Base-by-base conservation (phyloP, 1,139 yeast genomes). In the Yamadazyma blattariae region DNA sequence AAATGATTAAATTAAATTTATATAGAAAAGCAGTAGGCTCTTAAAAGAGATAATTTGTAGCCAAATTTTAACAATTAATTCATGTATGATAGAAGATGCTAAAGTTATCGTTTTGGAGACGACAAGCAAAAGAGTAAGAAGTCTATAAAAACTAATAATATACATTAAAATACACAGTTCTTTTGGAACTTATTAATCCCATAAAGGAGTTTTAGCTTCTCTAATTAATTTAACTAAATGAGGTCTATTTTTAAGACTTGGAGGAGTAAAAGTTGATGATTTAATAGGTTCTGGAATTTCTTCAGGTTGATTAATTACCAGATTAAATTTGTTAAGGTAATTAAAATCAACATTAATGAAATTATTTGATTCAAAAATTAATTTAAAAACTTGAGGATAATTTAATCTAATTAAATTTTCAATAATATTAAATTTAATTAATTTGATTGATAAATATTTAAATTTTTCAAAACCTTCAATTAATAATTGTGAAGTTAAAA, bases 381-480 rank as follows among this genome's bases (percentile, higher is more conserved):
- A 32, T 2, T 50, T 44, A 35, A 47, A 45, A 14, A 73, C 36
- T 10, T 59, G 46, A 9, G 47, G 39, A 26, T 31, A 25, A 6
- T 29, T 29, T 4, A 13, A 12, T 9, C 23, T 25, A 7, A 36
- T 5, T 9, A 25, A 36, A 2, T 7, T 9, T 15, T 50, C 38
- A 3, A 65, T 60, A 5, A 57, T 64, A 12, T 68, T 67, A 33
- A 61, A 63, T 16, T 57, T 59, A 4, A 82, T 50, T 74, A 84
- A 82, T 33, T 60, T 59, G 22, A 79, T 50, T n/a, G 72, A 60
- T 47, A 81, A 57, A 25, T 64, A 58, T 38, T 61, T 52, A 45
- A 81, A 80, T 42, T 67, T 67, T 10, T 47, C 49, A 41, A 57
- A 67, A 18, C 81, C 83, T 17, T 61, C 66, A 3, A 40, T 47